These are phyloP conservation scores for Penicillium simplicissimum DNA, from an alignment of 495 filamentous ascomycete genomes.

Conservation along the genomic window DNA sequence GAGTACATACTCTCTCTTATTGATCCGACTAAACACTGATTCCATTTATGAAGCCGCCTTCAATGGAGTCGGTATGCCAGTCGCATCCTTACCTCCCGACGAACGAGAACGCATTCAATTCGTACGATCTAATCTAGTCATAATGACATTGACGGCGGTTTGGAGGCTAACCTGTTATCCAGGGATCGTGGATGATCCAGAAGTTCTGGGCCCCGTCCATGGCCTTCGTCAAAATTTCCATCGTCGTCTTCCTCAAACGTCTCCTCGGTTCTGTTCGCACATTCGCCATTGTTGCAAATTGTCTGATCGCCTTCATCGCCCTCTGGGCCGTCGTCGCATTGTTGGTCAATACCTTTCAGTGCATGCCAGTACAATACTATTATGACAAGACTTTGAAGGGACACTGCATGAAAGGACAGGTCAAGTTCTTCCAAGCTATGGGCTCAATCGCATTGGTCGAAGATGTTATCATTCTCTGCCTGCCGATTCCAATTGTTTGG, in stretches of 20 bases:
- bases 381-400: slow-evolving; percentile 33
- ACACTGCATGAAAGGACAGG: slow-evolving; percentile 28
- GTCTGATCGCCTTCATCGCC: slow-evolving; percentile 25
- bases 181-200: slow-evolving; percentile 23
- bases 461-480: slow-evolving; percentile 30
- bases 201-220: slow-evolving; percentile 31
- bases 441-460: slow-evolving; percentile 25
- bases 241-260: slow-evolving; percentile 35
- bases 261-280: slow-evolving; percentile 22
- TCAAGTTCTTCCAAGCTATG: slow-evolving; percentile 21
- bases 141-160: not conserved
- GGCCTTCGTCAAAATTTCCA: slow-evolving; percentile 39
- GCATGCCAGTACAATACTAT: slow-evolving; percentile 33
- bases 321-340: slow-evolving; percentile 28
- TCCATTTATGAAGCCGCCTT: not conserved
- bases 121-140: not conserved
- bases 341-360: slow-evolving; percentile 33
- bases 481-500: slow-evolving; percentile 41
- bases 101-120: not conserved
- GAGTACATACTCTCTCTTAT: slow-evolving; percentile 2
- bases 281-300: slow-evolving; percentile 12
- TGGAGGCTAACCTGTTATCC: not conserved
- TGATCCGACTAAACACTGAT: not conserved
- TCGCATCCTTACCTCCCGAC: not conserved
- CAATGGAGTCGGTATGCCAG: not conserved